phyloP scores from a whole-genome alignment of 2,329 filamentous ascomycete species.

The Bimuria novae-zelandiae region DNA sequence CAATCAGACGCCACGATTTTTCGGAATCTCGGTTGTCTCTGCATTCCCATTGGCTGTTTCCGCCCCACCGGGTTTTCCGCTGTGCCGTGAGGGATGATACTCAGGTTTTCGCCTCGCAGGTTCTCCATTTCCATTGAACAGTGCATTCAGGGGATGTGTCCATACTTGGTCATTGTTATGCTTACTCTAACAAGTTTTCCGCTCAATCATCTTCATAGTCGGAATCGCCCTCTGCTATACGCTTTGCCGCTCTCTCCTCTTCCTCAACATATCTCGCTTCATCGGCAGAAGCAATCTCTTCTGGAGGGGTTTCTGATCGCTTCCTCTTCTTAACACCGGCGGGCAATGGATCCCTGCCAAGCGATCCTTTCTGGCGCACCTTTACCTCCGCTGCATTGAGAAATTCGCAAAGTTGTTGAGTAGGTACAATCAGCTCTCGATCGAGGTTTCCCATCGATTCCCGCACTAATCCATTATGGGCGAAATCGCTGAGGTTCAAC shows the following conservation, averaged over 20 bases:
- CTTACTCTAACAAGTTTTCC: not conserved
- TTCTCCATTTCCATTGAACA: no score
- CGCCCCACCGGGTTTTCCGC: no score
- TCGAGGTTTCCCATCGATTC: not conserved
- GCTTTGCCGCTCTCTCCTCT: slow-evolving; percentile 26
- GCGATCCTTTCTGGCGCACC: slow-evolving; percentile 9
- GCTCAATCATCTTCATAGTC: not conserved
- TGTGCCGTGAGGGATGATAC: no score
- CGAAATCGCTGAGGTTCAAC: slow-evolving; percentile 23
- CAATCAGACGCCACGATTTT: no score
- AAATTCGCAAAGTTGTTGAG: slow-evolving; percentile 12
- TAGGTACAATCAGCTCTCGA: not conserved
- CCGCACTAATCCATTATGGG: slow-evolving; percentile 17
- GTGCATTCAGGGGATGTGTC: no score
- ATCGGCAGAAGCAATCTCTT: slow-evolving; percentile 21
- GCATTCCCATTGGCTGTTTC: no score
- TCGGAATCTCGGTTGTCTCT: no score
- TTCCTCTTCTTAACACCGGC: slow-evolving; percentile 25
- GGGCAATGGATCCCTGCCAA: slow-evolving; percentile 16
- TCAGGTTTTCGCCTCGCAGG: no score
- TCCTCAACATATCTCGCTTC: slow-evolving; percentile 24
- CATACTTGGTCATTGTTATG: not conserved
- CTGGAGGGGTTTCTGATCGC: slow-evolving; percentile 19
- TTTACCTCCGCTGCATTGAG: slow-evolving; percentile 18
- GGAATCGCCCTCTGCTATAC: slow-evolving; percentile 6